Evolutionary conservation across 78 protist genomes (phyloP), one percentile per base, ranked within the genome.

Genomic region (Dictyostelium brefeldianum): DNA sequence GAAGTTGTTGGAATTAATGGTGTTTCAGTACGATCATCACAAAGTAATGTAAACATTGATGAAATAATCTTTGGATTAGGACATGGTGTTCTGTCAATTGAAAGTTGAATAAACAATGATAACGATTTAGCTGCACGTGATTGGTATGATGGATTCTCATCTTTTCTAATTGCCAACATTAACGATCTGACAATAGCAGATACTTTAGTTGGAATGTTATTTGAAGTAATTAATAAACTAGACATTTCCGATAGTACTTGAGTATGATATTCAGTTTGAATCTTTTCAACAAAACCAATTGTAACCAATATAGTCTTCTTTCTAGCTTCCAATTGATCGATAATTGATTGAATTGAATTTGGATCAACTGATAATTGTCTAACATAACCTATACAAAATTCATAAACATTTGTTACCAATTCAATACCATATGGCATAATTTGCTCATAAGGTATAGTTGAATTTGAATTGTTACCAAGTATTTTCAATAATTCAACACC

Each of bases 261-360:
- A 5, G 83, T 87, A 7, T 87, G 93, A 48, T 71, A 59, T 50
- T 87, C 93, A 20, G 79, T 87, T 51, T 87, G 93, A 10, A 87
- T 27, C 65, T 87, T 87, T 29, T 77, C 83, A 18, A 87, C 56
- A 6, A 75, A 87, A 0, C 93, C 93, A 41, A 87, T 62, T 0
- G 93, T 87, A 31, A 78, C 75, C 11, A 87, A n/a, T 5, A 59
- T 36, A 1, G 93, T 87, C 11, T 77, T 87, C 36, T 70, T 56
- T 64, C 93, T 41, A 0, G 85, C 83, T 20, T 87, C 93, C 3
- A 87, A 51, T 50, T 77, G 84, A 41, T 87, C 93, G 12, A 87
- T 14, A 18, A 84, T 50, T 20, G 27, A 6, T n/a, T 75, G 47
- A 11, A 57, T 53, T 10, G 43, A 6, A n/a, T 43, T 43, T 47